These are phyloP conservation scores for Raddia distichophylla DNA, from an alignment of 176 grass and related monocot genomes.

Conservation along the genomic window DNA sequence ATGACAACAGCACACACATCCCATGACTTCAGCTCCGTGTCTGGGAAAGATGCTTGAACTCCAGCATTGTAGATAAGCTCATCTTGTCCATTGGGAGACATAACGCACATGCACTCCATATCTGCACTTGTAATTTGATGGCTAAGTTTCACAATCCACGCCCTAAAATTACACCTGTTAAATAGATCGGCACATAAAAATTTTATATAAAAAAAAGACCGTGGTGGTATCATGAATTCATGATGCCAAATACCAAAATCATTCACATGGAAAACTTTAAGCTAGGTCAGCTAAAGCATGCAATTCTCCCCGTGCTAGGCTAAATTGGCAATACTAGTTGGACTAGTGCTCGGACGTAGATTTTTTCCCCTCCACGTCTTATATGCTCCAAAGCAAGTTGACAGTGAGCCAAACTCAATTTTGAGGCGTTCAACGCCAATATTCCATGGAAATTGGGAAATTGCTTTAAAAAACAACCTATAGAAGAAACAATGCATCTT, in stretches of 20 bases:
- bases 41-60: constrained; percentile 19
- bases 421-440: background rate
- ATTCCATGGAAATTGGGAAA: background rate
- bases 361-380: background rate
- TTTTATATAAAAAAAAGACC: background rate
- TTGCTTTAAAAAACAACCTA: background rate
- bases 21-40: constrained; percentile 20
- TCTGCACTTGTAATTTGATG: background rate
- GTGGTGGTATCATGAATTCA: background rate
- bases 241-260: background rate
- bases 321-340: background rate
- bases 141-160: background rate
- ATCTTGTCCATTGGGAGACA: background rate
- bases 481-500: background rate
- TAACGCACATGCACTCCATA: background rate
- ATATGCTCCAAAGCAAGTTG: background rate
- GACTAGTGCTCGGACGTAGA: background rate
- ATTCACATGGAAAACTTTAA: background rate
- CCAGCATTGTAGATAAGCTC: constrained; percentile 8
- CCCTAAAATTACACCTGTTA: background rate
- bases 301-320: background rate
- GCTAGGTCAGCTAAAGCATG: background rate
- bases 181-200: background rate
- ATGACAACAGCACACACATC: constrained; percentile 40
- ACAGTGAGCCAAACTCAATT: constrained; percentile 4